Base-by-base conservation (phyloP, 2,329 filamentous ascomycete genomes). In the Lachnellula cervina region DNA sequence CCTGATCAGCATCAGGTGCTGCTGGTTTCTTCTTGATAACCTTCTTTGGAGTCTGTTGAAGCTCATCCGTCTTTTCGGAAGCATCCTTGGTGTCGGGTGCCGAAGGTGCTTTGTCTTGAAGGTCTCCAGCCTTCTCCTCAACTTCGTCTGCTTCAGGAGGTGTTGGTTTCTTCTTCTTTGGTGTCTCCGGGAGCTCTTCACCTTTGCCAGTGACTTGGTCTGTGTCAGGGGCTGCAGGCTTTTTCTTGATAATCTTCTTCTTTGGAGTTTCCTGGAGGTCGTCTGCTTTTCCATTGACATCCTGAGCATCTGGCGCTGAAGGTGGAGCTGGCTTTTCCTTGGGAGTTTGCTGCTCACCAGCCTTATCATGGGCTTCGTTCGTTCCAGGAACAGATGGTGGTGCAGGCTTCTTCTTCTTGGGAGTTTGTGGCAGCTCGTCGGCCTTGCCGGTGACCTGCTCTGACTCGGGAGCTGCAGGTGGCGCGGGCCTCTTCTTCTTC, bases 131-230 rank as follows among this genome's bases (percentile, higher is more conserved):
- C 5, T 50, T 38, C 21, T 60, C 25, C 25, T 25, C 4, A 3
- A 25, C 17, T 3, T 52, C 32, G n/a, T 52, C 51, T 17, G 49
- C 32, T 16, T 38, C 38, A 38, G 49, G 54, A 13, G 34, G 42
- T 25, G 43, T 11, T n/a, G 40, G 50, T 28, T 56, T 49, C 50
- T 62, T 57, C 21, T 59, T 58, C 37, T 57, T 55, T 8, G 34
- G 42, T 7, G 34, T 46, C 28, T 50, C 51, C 21, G 44, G 52
- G 9, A 23, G 17, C 35, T 54, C 23, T 8, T 37, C 43, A 38
- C 23, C 34, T 28, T 54, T 13, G 34, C 44, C 52, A 35, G 28
- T 44, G 16, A 48, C 46, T 17, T 43, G 14, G 25, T 43, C 38
- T 37, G 45, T 32, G 16, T 19, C 17, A 17, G 38, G 49, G 40